Percentiles rank a stretch among this genome's conserved stretches.
phyloP scores from a whole-genome alignment of 495 filamentous ascomycete genomes.

The Xylaria cubensis region DNA sequence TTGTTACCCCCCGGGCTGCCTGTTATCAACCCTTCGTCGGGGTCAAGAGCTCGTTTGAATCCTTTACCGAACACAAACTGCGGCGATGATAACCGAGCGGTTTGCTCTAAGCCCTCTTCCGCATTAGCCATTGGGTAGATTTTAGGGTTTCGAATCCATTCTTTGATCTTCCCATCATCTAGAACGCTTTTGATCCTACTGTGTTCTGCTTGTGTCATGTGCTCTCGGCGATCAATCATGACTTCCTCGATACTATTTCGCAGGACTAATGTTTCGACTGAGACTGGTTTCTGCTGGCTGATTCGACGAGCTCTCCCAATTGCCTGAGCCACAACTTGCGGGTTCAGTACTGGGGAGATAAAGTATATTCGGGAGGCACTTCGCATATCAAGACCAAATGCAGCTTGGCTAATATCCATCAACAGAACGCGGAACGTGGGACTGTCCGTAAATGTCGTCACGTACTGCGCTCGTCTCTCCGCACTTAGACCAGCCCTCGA shows the following conservation, averaged over 20 bases:
- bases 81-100: constrained; percentile 58
- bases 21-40: constrained; percentile 46
- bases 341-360: constrained; percentile 85
- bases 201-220: constrained; percentile 80
- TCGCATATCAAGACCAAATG: constrained; percentile 84
- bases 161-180: constrained; percentile 77
- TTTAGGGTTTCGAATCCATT: constrained; percentile 76
- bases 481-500: constrained; percentile 67
- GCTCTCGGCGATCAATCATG: constrained; percentile 73
- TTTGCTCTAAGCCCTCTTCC: constrained; percentile 58
- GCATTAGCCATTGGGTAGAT: constrained; percentile 64
- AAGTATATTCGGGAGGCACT: constrained; percentile 89
- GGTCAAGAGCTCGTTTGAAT: constrained; percentile 44
- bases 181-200: constrained; percentile 71
- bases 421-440: constrained; percentile 70
- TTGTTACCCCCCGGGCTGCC: constrained; percentile 31
- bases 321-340: constrained; percentile 87
- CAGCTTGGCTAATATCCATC: constrained; percentile 89
- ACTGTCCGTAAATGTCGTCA: constrained; percentile 76
- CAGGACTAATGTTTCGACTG: constrained; percentile 87
- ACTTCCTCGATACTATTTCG: constrained; percentile 83
- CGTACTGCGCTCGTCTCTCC: constrained; percentile 69
- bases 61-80: constrained; percentile 67
- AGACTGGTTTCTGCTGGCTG: constrained; percentile 79
- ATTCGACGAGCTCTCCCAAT: constrained; percentile 91